Evolutionary conservation across 2,329 filamentous ascomycete species (phyloP), one percentile per base, ranked within the genome.

Genomic region (Colletotrichum viniferum): DNA sequence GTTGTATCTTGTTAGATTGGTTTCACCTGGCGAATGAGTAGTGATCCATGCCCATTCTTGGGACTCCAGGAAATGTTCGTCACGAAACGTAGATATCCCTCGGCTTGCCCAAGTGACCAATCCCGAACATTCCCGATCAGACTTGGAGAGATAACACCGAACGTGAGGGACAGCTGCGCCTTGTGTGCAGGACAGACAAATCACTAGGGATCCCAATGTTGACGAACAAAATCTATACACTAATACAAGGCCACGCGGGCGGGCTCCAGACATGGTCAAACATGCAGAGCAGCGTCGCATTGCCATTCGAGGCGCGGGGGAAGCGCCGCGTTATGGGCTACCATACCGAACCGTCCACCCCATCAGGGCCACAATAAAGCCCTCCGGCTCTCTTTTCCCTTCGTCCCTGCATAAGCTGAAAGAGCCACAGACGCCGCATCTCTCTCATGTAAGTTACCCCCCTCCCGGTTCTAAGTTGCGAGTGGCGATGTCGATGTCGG

Each of bases 161-260:
- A 4, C n/a, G 10, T 48, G 43, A 21, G 13, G n/a, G 43, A 21
- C 0, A 48, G 43, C 43, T 4, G 43, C 43, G 12, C n/a, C n/a
- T 48, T 48, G n/a, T 2, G n/a, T 21, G 10, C 43, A 9, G 18
- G n/a, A 21, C 18, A 48, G 43, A 13, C 43, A 48, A 48, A 48
- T 48, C 43, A 48, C 43, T 30, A 43, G 5, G 16, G 21, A 4
- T 30, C 48, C 16, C 14, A n/a, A 56, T 21, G 28, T 60, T 58
- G 58, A 76, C 60, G 61, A 73, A 77, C 68, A 80, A 70, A 77
- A 80, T 84, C 81, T 84, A 83, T 84, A 84, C 82, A 85, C 81
- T 83, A 81, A 77, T 84, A 83, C 82, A 84, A 79, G 78, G 78
- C 74, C 71, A 67, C 26, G 34, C 9, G 7, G 24, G 56, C 74